Evolutionary conservation across 176 grass and related monocot genomes (phyloP).

Genomic region (barley (Hordeum vulgare)): MorexV3_pseudomolecules_assembly NC_058523.1:338488019-338488518

Average conservation of each 20-base stretch:
- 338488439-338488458: background rate
- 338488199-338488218: background rate
- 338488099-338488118: no score
- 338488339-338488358: constrained; percentile 13
- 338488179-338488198: background rate
- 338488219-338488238: background rate
- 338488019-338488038: no score
- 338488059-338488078: no score
- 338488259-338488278: constrained; percentile 47
- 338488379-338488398: background rate
- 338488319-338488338: constrained; percentile 37
- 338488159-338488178: background rate
- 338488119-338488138: no score
- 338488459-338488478: background rate
- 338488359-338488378: background rate
- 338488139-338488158: no score
- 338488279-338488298: constrained; percentile 47
- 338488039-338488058: no score
- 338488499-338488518: no score
- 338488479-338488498: no score
- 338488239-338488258: constrained; percentile 67
- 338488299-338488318: constrained; percentile 40
- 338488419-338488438: no score
- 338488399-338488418: background rate
- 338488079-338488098: no score